A percentile compares a stretch with the other conserved stretches of the same genome.
Evolutionary conservation across 2,329 filamentous ascomycete genomes (phyloP).

Genomic region (Apiospora koreana): DNA sequence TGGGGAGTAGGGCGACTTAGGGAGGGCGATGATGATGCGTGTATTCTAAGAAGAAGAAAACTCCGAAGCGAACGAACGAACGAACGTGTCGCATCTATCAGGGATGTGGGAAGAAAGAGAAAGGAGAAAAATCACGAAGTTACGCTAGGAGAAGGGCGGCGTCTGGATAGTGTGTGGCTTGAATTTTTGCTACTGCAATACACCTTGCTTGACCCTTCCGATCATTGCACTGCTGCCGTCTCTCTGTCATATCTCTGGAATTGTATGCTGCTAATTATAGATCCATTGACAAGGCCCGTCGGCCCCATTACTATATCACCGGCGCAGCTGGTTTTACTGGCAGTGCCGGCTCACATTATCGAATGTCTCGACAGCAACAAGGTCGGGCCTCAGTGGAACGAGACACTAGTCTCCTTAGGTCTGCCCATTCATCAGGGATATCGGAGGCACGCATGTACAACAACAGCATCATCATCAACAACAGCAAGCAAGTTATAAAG

Average conservation of each 20-base stretch:
- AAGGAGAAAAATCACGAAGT: neutral
- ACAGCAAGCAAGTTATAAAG: neutral
- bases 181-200: neutral
- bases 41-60: conserved; percentile 1
- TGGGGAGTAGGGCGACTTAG: neutral
- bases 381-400: neutral
- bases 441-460: neutral
- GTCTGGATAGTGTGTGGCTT: neutral
- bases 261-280: no score
- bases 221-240: neutral
- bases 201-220: neutral
- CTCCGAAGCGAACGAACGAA: neutral
- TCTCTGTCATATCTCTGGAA: neutral
- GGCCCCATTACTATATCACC: neutral
- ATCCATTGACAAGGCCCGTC: neutral
- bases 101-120: neutral
- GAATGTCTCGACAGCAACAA: neutral
- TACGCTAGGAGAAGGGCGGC: neutral
- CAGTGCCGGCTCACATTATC: no score
- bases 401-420: neutral
- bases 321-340: no score
- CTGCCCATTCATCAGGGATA: neutral
- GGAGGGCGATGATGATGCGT: neutral
- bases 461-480: no score
- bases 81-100: neutral